Conservation (phyloP, 805 yeast species). For the Scheffersomyces spartinae region DNA sequence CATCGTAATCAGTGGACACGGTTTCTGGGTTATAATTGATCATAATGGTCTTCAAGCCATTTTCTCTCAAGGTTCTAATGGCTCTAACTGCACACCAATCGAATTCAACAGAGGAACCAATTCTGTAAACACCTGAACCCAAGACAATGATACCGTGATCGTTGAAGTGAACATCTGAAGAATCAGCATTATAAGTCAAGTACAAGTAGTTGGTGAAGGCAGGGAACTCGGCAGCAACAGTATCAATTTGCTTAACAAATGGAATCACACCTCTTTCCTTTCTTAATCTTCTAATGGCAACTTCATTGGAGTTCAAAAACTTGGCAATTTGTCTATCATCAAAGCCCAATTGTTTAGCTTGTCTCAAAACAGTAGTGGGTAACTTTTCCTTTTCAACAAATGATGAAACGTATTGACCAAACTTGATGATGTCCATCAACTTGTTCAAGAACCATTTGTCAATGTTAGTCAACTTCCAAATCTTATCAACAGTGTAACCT, state of each 20-base stretch:
- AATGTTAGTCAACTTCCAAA: conserved; percentile 82
- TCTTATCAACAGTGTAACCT: conserved; percentile 86
- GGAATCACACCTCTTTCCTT: conserved; percentile 81
- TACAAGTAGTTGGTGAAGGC: conserved; percentile 91
- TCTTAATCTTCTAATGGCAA: conserved; percentile 82
- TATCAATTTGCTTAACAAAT: conserved; percentile 92
- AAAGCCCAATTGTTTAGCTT: conserved; percentile 94
- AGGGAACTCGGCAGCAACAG: conserved; percentile 99
- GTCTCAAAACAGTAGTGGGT: conserved; percentile 52
- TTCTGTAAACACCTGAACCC: conserved; percentile 98
- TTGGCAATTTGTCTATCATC: conserved; percentile 95
- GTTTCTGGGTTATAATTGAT: conserved; percentile 98
- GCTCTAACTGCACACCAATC: conserved; percentile 99
- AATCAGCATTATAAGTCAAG: conserved; percentile 87
- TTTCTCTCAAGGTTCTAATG: conserved; percentile 81
- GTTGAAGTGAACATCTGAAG: conserved; percentile 77
- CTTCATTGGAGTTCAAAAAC: conserved; percentile 80
- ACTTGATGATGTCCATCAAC: conserved; percentile 61
- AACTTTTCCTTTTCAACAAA: conserved; percentile 48
- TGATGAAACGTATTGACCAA: conserved; percentile 50
- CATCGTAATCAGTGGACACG: conserved; percentile 97
- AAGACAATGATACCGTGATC: conserved; percentile 92
- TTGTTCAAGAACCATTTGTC: conserved; percentile 96
- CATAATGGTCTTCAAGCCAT: conserved; percentile 87
- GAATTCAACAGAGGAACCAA: conserved; percentile 97